Conservation (phyloP, 2,329 filamentous ascomycete genomes). For the Nigrospora sphaerica region DNA sequence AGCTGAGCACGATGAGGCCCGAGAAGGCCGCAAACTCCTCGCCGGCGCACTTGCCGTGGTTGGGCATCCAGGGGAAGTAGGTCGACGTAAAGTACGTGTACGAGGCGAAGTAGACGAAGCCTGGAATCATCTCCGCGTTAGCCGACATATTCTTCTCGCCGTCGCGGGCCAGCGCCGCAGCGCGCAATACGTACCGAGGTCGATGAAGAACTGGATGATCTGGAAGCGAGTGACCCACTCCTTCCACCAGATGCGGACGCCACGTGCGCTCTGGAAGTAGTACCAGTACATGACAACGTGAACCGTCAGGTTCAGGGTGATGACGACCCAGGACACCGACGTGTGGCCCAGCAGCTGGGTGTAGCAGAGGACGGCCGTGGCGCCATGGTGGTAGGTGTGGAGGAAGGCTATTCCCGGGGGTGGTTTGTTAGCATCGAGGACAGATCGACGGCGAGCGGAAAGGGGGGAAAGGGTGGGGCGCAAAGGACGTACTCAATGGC, state of each 20-base stretch:
- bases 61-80: slow-evolving; percentile 83
- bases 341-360: slow-evolving; percentile 92
- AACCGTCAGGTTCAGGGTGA: slow-evolving; percentile 84
- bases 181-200: slow-evolving; percentile 64
- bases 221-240: slow-evolving; percentile 98
- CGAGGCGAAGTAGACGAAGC: slow-evolving; percentile 98
- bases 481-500: slow-evolving; percentile 66
- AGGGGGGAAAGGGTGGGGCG: not conserved
- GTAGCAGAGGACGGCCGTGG: slow-evolving; percentile 95
- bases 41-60: slow-evolving; percentile 78
- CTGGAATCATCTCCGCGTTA: slow-evolving; percentile 31
- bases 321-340: slow-evolving; percentile 90
- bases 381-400: slow-evolving; percentile 97
- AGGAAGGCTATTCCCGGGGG: slow-evolving; percentile 62
- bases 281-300: slow-evolving; percentile 99
- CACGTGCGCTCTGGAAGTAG: slow-evolving; percentile 98
- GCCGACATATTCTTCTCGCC: too few species aligned
- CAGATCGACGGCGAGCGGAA: not conserved
- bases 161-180: not conserved
- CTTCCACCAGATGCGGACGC: slow-evolving; percentile 98
- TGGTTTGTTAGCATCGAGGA: not conserved
- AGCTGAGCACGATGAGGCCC: slow-evolving; percentile 85
- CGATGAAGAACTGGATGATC: slow-evolving; percentile 95
- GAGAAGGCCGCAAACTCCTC: slow-evolving; percentile 95
- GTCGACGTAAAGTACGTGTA: slow-evolving; percentile 95